Percentiles rank a stretch among this genome's conserved stretches.
Evolutionary conservation across 2,329 filamentous ascomycete species (phyloP).

Genomic region (Aspergillus niger): DNA sequence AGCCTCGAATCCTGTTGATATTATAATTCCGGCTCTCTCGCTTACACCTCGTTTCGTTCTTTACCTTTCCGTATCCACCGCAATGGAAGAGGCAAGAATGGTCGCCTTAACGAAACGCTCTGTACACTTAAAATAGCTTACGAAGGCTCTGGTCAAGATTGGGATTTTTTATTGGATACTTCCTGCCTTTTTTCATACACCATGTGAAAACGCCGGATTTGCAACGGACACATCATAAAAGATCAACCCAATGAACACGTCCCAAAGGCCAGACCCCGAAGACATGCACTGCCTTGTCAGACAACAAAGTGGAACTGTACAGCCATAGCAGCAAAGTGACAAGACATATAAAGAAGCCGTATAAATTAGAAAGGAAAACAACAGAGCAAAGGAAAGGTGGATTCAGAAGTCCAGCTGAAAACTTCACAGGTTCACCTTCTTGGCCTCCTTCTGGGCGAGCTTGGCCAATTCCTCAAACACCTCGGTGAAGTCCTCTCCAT

Average conservation of each 20-base stretch:
- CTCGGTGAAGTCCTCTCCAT: slow-evolving; percentile 53
- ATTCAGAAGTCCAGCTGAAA: slow-evolving; percentile 16
- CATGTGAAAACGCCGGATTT: slow-evolving; percentile 42
- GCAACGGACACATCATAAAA: slow-evolving; percentile 39
- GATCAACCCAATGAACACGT: slow-evolving; percentile 33
- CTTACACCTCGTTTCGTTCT: not conserved
- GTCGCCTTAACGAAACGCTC: not conserved
- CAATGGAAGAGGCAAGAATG: not conserved
- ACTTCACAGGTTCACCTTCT: slow-evolving; percentile 56
- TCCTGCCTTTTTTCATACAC: slow-evolving; percentile 44
- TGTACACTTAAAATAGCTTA: not conserved
- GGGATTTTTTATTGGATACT: slow-evolving; percentile 26
- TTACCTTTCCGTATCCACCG: not conserved
- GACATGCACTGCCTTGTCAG: slow-evolving; percentile 41
- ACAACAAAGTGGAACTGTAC: slow-evolving; percentile 41
- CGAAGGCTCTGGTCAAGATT: slow-evolving; percentile 11
- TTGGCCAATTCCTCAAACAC: slow-evolving; percentile 60
- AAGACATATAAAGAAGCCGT: slow-evolving; percentile 28
- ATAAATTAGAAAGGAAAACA: slow-evolving; percentile 27
- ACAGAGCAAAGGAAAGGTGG: slow-evolving; percentile 23
- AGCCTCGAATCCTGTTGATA: too few relatives aligned
- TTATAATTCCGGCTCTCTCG: too few relatives aligned
- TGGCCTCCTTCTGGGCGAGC: slow-evolving; percentile 60
- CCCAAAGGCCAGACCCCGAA: slow-evolving; percentile 43
- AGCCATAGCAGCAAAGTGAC: slow-evolving; percentile 33